Base-by-base conservation (phyloP, 2,329 filamentous ascomycete species). In the Daldinia sp. region DNA sequence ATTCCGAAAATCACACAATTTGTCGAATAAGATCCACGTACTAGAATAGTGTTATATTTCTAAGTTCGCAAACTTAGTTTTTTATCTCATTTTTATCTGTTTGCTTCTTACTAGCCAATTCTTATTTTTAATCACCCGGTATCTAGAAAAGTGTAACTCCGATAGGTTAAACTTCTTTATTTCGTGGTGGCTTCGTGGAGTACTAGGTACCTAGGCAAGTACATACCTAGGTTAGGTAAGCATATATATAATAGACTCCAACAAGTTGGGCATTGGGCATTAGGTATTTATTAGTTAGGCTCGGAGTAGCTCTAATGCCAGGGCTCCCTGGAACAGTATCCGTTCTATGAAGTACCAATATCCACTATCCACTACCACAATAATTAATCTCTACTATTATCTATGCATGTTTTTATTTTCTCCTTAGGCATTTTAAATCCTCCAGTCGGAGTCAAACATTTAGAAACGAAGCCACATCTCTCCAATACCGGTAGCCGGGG, bases 21-120 rank as follows among this genome's bases (percentile, higher is more conserved):
- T 48, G 19, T 63, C 43, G 43, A 66, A 61, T 45, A 67, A 15
- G 61, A 64, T 61, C 61, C 27, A 21, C 25, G 27, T 48, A 19
- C 25, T 30, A 30, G 13, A 50, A 50, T 50, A 53, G 39, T 34
- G n/a, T 32, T 23, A 23, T 39, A 13, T 25, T 37, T 50, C 17
- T 35, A 35, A 11, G 25, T 51, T 32, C 37, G 29, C 2, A 32
- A 21, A 30, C 13, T 19, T 30, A 19, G 11, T 25, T 25, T 25
- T 35, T 23, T 43, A 8, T n/a, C 19, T 15, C 41, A 15, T 35
- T 29, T 19, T 43, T 51, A 27, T 8, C 2, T 13, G 37, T 50
- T 45, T 47, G 58, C 57, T 62, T 48, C 15, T 30, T 29, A 1
- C 21, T 13, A 48, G 1, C 27, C 43, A 48, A 30, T 48, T 30